phyloP scores from a whole-genome alignment of 495 filamentous ascomycete species.

The Opeltia flavorubescens region DNA sequence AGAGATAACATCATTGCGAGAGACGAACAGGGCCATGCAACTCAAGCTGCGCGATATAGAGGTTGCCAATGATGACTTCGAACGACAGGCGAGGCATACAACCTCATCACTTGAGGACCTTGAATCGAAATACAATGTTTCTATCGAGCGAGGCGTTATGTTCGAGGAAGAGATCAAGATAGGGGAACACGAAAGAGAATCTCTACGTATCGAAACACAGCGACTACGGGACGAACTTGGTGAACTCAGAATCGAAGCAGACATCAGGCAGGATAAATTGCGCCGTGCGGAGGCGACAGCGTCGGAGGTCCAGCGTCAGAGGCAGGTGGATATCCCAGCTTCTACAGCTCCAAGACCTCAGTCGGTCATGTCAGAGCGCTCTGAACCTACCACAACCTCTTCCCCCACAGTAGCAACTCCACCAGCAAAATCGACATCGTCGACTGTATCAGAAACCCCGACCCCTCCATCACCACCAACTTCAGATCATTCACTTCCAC shows the following conservation, averaged over 20 bases:
- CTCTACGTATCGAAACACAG: constrained; percentile 75
- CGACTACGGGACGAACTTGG: constrained; percentile 77
- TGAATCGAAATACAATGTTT: constrained; percentile 89
- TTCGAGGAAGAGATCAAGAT: constrained; percentile 85
- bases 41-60: constrained; percentile 84
- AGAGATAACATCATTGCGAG: constrained; percentile 83
- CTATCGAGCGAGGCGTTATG: constrained; percentile 83
- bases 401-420: constrained; percentile 61
- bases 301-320: constrained; percentile 32
- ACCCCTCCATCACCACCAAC: constrained; percentile 55
- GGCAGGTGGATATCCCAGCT: constrained; percentile 33
- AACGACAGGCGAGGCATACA: constrained; percentile 86
- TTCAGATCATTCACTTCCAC: constrained; percentile 33
- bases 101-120: constrained; percentile 91
- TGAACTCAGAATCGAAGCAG: constrained; percentile 85
- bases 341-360: constrained; percentile 17
- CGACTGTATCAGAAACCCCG: constrained; percentile 61
- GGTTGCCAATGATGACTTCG: constrained; percentile 95
- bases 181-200: constrained; percentile 82
- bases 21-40: constrained; percentile 66
- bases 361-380: constrained; percentile 35
- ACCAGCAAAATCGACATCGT: constrained; percentile 48
- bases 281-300: constrained; percentile 46
- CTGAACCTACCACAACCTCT: constrained; percentile 51
- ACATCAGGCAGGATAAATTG: constrained; percentile 87